phyloP scores from a whole-genome alignment of 257 asterid genomes.

The Rehmannia glutinosa region DNA sequence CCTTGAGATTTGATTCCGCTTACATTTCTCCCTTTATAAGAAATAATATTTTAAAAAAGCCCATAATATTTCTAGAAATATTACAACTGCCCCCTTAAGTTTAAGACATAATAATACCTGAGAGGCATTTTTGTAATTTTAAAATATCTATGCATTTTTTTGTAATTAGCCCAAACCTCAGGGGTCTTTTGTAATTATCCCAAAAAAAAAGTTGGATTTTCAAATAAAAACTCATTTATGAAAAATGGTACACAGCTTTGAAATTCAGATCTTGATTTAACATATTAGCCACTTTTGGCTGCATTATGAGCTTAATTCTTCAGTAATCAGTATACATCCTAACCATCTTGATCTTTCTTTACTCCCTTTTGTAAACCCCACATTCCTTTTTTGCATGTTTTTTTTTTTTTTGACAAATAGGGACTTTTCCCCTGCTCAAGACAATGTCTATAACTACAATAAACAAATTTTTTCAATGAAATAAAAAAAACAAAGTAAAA shows the following conservation, averaged over 20 bases:
- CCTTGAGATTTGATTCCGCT: too few relatives aligned
- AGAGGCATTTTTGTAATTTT: too few relatives aligned
- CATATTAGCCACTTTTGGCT: not conserved
- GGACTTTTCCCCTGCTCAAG: not conserved
- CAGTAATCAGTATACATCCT: not conserved
- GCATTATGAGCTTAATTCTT: constrained; percentile 4
- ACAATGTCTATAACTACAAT: not conserved
- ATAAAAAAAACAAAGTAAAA: not conserved
- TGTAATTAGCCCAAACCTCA: too few relatives aligned
- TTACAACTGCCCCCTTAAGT: too few relatives aligned
- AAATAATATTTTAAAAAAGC: too few relatives aligned
- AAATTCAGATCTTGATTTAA: not conserved
- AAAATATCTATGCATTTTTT: too few relatives aligned
- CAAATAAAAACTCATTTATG: not conserved
- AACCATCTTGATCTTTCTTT: not conserved
- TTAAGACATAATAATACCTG: too few relatives aligned
- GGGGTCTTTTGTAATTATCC: too few relatives aligned
- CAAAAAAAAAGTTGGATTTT: too few relatives aligned
- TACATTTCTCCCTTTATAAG: too few relatives aligned
- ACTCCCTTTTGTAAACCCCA: not conserved
- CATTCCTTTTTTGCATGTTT: too few relatives aligned
- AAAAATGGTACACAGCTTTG: not conserved
- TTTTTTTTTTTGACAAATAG: constrained; percentile 18
- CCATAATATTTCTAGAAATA: too few relatives aligned
- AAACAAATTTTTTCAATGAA: constrained; percentile 11